Conservation (phyloP, 2,329 filamentous ascomycete genomes). For the Fusarium buharicum region DNA sequence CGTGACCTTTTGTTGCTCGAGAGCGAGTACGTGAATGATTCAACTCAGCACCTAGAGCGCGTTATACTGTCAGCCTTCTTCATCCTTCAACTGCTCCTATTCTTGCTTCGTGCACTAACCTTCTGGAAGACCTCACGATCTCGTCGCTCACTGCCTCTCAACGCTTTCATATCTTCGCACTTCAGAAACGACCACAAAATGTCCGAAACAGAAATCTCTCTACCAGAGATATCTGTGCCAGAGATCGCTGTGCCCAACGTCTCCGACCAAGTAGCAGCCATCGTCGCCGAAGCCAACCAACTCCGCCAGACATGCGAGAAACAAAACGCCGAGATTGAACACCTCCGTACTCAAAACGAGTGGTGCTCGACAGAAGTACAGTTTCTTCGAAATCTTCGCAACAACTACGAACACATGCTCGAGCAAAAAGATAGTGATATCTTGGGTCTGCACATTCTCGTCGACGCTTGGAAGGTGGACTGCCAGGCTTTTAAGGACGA, state of each 20-base stretch:
- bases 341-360: not conserved
- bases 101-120: not conserved
- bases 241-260: slow-evolving; percentile 2
- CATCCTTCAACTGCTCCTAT: too few species aligned
- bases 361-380: not conserved
- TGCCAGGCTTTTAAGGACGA: not conserved
- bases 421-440: slow-evolving; percentile 3
- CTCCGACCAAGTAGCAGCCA: not conserved
- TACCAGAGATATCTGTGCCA: too few species aligned
- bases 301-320: not conserved
- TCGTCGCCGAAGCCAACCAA: not conserved
- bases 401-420: not conserved
- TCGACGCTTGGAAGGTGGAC: slow-evolving; percentile 2
- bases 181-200: too few species aligned
- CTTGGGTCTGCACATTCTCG: not conserved
- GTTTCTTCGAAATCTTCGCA: not conserved
- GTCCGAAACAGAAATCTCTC: too few species aligned
- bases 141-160: not conserved
- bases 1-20: too few species aligned
- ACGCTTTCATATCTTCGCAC: not conserved
- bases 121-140: not conserved
- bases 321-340: slow-evolving; percentile 8
- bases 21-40: too few species aligned
- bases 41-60: too few species aligned
- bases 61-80: too few species aligned